A percentile compares a stretch with the other conserved stretches of the same genome.
Evolutionary conservation across 2,329 filamentous ascomycete species (phyloP).

Genomic region (Epichloe typhina): DNA sequence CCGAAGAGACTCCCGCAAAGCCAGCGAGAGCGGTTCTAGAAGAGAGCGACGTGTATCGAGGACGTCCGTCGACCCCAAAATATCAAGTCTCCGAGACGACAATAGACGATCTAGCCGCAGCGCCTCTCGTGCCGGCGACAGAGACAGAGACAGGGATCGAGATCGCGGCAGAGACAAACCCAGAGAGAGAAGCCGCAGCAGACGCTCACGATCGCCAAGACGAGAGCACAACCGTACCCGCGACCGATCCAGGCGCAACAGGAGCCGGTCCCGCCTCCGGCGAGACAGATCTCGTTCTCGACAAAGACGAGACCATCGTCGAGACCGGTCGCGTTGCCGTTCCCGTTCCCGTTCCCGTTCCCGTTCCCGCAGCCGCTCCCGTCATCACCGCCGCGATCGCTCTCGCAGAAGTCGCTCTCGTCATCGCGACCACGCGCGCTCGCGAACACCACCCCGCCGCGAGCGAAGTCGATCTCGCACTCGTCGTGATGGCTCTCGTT

Average conservation of each 20-base stretch:
- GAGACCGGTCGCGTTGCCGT: constrained; percentile 10
- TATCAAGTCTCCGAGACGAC: constrained; percentile 15
- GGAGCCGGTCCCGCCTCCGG: constrained; percentile 22
- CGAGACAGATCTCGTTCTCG: constrained; percentile 29
- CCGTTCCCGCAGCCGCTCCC: constrained; percentile 17
- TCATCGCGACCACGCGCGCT: constrained; percentile 18
- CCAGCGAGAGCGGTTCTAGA: constrained; percentile 18
- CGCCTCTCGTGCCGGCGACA: constrained; percentile 13
- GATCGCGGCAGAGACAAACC: constrained; percentile 8
- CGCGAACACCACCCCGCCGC: constrained; percentile 19
- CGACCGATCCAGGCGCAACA: constrained; percentile 20
- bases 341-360: neutral
- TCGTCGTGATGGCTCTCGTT: constrained; percentile 10
- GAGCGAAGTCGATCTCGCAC: constrained; percentile 14
- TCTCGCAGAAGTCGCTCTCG: constrained; percentile 23
- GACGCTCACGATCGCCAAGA: constrained; percentile 26
- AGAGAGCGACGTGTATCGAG: constrained; percentile 19
- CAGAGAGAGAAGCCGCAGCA: constrained; percentile 19
- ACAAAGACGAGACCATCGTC: constrained; percentile 18
- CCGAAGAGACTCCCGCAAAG: constrained; percentile 28
- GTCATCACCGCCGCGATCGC: constrained; percentile 18
- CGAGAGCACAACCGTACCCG: constrained; percentile 22
- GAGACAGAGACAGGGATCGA: neutral
- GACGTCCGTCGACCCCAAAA: constrained; percentile 16
- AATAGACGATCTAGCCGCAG: constrained; percentile 19